phyloP scores from a whole-genome alignment of 495 filamentous ascomycete genomes.

The Hypoxylon crocopeplum region DNA sequence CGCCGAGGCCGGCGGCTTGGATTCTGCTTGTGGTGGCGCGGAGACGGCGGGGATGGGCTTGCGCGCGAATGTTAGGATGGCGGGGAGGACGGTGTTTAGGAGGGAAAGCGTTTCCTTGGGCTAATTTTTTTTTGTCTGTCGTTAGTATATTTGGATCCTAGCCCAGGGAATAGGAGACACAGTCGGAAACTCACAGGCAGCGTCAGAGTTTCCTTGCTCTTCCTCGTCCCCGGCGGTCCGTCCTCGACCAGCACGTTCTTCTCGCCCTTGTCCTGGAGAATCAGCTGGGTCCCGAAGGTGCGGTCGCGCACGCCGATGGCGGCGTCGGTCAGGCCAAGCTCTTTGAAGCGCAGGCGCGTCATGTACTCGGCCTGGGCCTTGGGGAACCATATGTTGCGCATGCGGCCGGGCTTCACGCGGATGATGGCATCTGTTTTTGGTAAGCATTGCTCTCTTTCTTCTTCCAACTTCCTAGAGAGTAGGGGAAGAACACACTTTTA shows the following conservation, averaged over 20 bases:
- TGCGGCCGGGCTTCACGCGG: slow-evolving; percentile 52
- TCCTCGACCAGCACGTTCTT: not conserved
- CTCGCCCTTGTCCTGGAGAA: slow-evolving; percentile 8
- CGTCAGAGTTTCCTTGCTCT: slow-evolving; percentile 26
- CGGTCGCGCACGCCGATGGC: slow-evolving; percentile 52
- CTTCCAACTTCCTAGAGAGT: not conserved
- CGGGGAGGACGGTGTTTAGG: slow-evolving; percentile 90
- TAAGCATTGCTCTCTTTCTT: not conserved
- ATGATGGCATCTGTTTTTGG: slow-evolving; percentile 49
- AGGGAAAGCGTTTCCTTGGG: slow-evolving; percentile 63
- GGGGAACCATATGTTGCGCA: slow-evolving; percentile 58
- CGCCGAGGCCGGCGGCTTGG: not conserved
- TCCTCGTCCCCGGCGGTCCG: slow-evolving; percentile 2
- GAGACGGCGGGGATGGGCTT: slow-evolving; percentile 41
- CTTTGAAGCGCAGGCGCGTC: slow-evolving; percentile 48
- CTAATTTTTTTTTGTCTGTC: slow-evolving; percentile 13
- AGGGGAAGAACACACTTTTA: slow-evolving; percentile 51
- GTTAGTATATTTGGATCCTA: not conserved
- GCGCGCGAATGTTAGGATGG: slow-evolving; percentile 89
- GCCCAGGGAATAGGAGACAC: not conserved
- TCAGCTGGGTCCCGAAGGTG: slow-evolving; percentile 36
- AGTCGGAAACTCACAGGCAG: slow-evolving; percentile 22
- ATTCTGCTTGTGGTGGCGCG: not conserved
- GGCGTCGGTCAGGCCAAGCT: slow-evolving; percentile 47
- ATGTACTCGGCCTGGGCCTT: slow-evolving; percentile 53